A percentile compares a stretch with the other conserved stretches of the same genome.
phyloP scores from a whole-genome alignment of 1,284 basidiomycete species.

The Ganoderma multipileum region DNA sequence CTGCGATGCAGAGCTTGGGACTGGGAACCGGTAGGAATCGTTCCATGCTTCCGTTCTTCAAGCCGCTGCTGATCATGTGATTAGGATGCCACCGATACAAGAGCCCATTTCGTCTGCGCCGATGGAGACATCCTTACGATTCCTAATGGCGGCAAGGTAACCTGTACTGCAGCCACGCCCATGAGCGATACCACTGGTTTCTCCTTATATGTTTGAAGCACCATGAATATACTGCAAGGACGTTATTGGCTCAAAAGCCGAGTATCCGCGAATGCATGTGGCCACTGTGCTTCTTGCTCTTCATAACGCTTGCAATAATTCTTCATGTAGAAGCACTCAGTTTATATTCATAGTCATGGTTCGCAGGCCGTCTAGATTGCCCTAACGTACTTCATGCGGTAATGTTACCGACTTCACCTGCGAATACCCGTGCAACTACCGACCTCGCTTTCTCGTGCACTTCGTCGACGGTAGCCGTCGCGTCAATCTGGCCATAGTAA shows the following conservation, averaged over 20 bases:
- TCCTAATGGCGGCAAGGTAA: constrained; percentile 59
- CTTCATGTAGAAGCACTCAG: constrained; percentile 13
- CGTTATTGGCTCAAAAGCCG: not conserved
- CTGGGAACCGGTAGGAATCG: constrained; percentile 77
- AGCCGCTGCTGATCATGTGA: not conserved
- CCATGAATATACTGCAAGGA: not conserved
- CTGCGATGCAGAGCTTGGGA: constrained; percentile 83
- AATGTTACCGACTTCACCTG: constrained; percentile 37
- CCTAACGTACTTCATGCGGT: constrained; percentile 29
- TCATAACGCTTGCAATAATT: not conserved
- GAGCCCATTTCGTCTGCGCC: constrained; percentile 72
- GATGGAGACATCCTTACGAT: constrained; percentile 76
- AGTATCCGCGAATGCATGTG: not conserved
- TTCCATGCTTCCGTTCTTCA: constrained; percentile 5
- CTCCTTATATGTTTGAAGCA: constrained; percentile 48
- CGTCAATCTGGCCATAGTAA: constrained; percentile 68
- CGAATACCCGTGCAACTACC: constrained; percentile 55
- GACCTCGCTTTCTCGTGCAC: constrained; percentile 71
- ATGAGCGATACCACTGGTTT: constrained; percentile 47
- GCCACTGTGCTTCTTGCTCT: not conserved
- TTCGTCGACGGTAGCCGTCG: constrained; percentile 74
- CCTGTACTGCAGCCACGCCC: constrained; percentile 49
- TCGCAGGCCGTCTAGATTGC: constrained; percentile 23
- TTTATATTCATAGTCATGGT: constrained; percentile 6
- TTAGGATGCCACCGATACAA: constrained; percentile 61